These are phyloP conservation scores for Tarenaya hassleriana DNA, from an alignment of 345 rosid species.

Conservation along the genomic window DNA sequence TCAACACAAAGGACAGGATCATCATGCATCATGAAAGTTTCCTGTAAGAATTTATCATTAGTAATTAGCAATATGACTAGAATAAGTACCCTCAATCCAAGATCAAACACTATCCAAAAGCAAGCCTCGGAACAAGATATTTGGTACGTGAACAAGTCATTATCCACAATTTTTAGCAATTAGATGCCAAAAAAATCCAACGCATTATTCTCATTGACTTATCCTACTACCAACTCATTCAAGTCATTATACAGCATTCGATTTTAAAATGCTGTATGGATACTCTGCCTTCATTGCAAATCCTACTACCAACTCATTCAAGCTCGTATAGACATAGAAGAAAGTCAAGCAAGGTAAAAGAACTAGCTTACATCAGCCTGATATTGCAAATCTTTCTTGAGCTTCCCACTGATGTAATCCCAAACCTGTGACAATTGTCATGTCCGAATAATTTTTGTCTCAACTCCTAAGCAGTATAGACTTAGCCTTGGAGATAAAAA, in stretches of 20 bases:
- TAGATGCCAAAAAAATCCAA: conserved; percentile 1
- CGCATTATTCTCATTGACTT: conserved; percentile 10
- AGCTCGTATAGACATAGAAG: conserved; percentile 1
- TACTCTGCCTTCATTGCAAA: neutral
- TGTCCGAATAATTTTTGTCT: conserved; percentile 22
- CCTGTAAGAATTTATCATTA: conserved; percentile 46
- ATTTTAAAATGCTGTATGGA: conserved; percentile 4
- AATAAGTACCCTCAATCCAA: conserved; percentile 8
- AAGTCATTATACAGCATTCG: neutral
- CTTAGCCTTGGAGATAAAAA: neutral
- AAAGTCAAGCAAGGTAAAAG: conserved; percentile 10
- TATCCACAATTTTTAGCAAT: neutral
- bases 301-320: conserved; percentile 13
- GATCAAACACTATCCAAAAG: neutral
- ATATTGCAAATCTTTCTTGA: conserved; percentile 95
- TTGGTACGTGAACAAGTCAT: neutral
- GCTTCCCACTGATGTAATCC: conserved; percentile 97
- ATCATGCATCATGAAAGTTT: conserved; percentile 99
- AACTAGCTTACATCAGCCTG: conserved; percentile 78
- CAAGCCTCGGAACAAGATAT: conserved; percentile 12
- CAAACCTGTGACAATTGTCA: conserved; percentile 54
- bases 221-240: neutral
- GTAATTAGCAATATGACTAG: conserved; percentile 19
- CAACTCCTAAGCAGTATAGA: conserved; percentile 4
- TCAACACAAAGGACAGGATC: conserved; percentile 94